Base-by-base conservation (phyloP, 164 flowering plant species). In the Magnolia sinica region DNA sequence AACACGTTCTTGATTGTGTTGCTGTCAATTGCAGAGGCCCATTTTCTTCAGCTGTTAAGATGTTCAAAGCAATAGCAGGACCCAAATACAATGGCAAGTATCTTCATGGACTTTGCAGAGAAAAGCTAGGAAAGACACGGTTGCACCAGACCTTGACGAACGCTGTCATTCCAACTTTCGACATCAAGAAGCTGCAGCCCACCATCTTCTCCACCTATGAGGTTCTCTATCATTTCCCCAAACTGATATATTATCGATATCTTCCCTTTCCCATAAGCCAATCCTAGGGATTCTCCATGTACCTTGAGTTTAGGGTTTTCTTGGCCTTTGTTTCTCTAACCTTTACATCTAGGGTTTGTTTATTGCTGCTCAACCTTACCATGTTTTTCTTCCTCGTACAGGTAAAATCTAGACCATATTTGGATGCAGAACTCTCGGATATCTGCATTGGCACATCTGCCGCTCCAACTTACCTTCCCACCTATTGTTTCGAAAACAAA, bases 371-470 rank as follows among this genome's bases (percentile, higher is more conserved):
- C 23, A 22, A 65, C 68, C 68, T 24, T 22, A 65, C 24, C 24
- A 31, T 68, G n/a, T 29, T 29, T 68, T 68, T 11, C 7, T 8
- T 6, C 8, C 9, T 68, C 16, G 20, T 81, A 77, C 76, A 89
- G 91, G 76, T 81, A 31, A 20, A 50, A 49, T 52, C 9, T 14
- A 4, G 23, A 1, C 77, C 86, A n/a, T 1, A 6, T 1, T 7
- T 83, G 75, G 84, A 89, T 76, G 91, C 87, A 11, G 27, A 10
- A 52, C 80, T 91, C 49, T 77, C 89, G 29, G 91, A 91, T 76
- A 82, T 91, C 58, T 90, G 93, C 86, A 84, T 90, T 8, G 71
- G 79, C 64, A 90, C 92, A 4, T 88, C 96, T 1, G 93, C 93
- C 0, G 96, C 96, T 6, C 92, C 92, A 29, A 88, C 90, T 10